These are phyloP conservation scores for Leptomonas pyrrhocoris DNA, from an alignment of 208 protist genomes.

Conservation along the genomic window DNA sequence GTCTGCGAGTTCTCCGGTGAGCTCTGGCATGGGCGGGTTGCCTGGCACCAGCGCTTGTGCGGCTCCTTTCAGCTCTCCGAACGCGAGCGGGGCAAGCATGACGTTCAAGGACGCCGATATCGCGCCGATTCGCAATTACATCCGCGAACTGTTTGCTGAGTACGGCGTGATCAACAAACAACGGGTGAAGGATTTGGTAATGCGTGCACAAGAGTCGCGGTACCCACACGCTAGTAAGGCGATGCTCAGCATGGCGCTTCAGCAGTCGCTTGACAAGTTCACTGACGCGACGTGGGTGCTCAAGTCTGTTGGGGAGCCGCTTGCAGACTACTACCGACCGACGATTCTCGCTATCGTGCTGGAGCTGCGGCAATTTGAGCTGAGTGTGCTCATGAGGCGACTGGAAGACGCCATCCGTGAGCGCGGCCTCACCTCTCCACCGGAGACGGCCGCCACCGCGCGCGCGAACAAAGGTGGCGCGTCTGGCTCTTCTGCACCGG, in stretches of 20 bases:
- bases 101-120: conserved; percentile 51
- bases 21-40: neutral
- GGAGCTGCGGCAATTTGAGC: conserved; percentile 72
- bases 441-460: conserved; percentile 19
- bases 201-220: conserved; percentile 56
- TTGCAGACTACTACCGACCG: conserved; percentile 74
- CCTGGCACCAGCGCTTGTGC: neutral
- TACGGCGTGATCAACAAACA: conserved; percentile 86
- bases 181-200: conserved; percentile 80
- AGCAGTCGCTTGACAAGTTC: conserved; percentile 74
- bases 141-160: conserved; percentile 75
- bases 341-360: conserved; percentile 63
- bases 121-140: conserved; percentile 61
- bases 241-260: conserved; percentile 77
- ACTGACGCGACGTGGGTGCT: conserved; percentile 84
- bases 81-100: neutral
- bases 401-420: conserved; percentile 31
- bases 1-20: neutral
- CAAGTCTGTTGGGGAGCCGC: conserved; percentile 60
- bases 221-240: conserved; percentile 75
- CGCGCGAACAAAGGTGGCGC: conserved; percentile 8
- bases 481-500: neutral
- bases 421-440: conserved; percentile 13
- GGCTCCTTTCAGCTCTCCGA: conserved; percentile 23
- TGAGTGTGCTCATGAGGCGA: conserved; percentile 35